Evolutionary conservation across 495 filamentous ascomycete species (phyloP).

Genomic region (Aspergillus ostianus): DNA sequence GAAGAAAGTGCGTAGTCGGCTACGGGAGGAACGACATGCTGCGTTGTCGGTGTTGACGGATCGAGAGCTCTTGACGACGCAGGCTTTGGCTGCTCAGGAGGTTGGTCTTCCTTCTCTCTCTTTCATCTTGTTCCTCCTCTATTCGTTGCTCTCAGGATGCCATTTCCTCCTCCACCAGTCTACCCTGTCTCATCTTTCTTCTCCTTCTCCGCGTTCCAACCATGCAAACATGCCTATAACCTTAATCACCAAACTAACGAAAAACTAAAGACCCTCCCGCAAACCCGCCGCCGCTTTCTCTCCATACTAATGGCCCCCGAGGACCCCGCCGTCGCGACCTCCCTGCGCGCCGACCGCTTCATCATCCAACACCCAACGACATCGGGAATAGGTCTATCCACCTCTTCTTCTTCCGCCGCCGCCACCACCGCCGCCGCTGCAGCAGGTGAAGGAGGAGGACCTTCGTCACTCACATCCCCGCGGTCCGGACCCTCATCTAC

Average conservation of each 20-base stretch:
- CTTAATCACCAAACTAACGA: not conserved
- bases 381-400: not conserved
- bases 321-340: conserved; percentile 27
- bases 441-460: too few species aligned
- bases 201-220: too few species aligned
- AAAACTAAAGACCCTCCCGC: conserved; percentile 35
- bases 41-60: conserved; percentile 36
- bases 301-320: conserved; percentile 34
- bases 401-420: conserved; percentile 2
- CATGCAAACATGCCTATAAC: not conserved
- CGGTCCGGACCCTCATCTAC: not conserved
- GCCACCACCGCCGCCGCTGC: not conserved
- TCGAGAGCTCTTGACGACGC: conserved; percentile 34
- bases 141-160: too few species aligned
- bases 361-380: conserved; percentile 15
- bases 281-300: conserved; percentile 40
- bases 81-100: conserved; percentile 34
- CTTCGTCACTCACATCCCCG: not conserved
- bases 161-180: not conserved
- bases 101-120: conserved; percentile 18
- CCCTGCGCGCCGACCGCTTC: conserved; percentile 31
- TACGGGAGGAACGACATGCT: conserved; percentile 37
- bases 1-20: conserved; percentile 21
- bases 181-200: not conserved
- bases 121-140: too few species aligned